Evolutionary conservation across 352 stramenopile species (phyloP).

Genomic region (Aphanomyces stellatus): DNA sequence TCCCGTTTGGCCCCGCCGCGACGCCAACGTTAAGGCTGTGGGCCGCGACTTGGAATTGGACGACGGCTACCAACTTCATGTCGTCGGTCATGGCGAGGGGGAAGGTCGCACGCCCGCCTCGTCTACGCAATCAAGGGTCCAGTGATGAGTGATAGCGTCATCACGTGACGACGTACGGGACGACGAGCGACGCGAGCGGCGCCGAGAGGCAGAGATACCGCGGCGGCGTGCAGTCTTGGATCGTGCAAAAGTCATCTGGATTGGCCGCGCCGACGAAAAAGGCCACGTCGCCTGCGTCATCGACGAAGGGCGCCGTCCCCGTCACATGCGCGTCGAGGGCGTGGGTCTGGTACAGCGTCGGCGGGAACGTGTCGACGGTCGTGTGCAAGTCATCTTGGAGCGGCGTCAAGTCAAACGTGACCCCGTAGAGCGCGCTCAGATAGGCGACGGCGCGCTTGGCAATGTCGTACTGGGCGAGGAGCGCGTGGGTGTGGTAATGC

Average conservation of each 20-base stretch:
- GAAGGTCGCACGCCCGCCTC: neutral
- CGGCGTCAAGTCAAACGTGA: constrained; percentile 44
- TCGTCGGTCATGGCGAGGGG: neutral
- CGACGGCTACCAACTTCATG: neutral
- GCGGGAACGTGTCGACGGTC: neutral
- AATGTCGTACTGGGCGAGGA: constrained; percentile 58
- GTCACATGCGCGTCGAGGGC: neutral
- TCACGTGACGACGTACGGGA: neutral
- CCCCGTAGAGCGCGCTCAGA: constrained; percentile 59
- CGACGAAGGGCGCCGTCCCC: neutral
- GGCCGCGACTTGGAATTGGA: neutral
- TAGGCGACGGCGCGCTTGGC: constrained; percentile 44
- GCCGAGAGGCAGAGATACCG: neutral
- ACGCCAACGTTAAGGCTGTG: neutral
- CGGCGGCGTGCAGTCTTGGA: constrained; percentile 6
- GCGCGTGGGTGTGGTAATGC: constrained; percentile 45
- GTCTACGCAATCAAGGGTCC: no score
- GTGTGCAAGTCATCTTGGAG: constrained; percentile 16
- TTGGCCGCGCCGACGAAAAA: neutral
- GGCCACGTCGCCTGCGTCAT: neutral
- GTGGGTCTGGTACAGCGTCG: neutral
- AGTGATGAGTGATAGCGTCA: no score
- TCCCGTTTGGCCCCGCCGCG: neutral
- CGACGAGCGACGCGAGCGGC: neutral
- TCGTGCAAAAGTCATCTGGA: neutral